Evolutionary conservation across 2,329 filamentous ascomycete species (phyloP), one percentile per base, ranked within the genome.

Genomic region (Exophiala bonariae): DNA sequence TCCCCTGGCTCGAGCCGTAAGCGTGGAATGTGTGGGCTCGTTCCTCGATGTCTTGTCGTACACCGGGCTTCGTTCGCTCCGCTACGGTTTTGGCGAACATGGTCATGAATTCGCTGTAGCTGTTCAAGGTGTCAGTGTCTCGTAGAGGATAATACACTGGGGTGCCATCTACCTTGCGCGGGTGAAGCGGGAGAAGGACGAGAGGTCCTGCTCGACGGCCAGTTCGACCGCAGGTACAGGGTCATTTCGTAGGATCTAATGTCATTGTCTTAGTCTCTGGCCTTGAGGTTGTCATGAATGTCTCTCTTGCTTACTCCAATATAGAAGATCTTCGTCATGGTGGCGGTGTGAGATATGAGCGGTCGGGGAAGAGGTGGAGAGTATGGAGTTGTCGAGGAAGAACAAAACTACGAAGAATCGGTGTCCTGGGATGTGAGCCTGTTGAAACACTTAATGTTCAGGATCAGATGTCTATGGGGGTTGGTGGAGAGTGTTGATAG

Each of bases 61-160:
- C 83, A 45, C 87, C 89, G n/a, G 85, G 81, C 50, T 77, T 77
- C 51, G 89, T 96, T 60, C 88, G 80, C 71, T 95, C 88, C 52
- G 92, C 92, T 39, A 96, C 86, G 14, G 87, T 92, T 71, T 89
- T 89, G 68, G 83, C 81, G 74, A 95, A 92, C 62, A 96, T 76
- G 47, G 83, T 86, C 83, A 95, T 88, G 77, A 95, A 84, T 68
- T 85, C 76, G 61, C 70, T 70, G 66, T 82, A 75, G 64, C 75
- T 76, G 61, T 50, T 40, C 23, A 28, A 22, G 56, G 19, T 36
- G 49, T 44, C 20, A 34, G 32, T 36, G n/a, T 34, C 35, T 36
- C 8, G 13, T 40, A 13, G 30, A 14, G 16, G 26, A 33, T 26
- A 11, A 26, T 6, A 26, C 6, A 26, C 23, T 2, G 16, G 49